A percentile compares a stretch with the other conserved stretches of the same genome.
Conservation (phyloP, 331 rosid genomes). For the Saraca asoca region DNA sequence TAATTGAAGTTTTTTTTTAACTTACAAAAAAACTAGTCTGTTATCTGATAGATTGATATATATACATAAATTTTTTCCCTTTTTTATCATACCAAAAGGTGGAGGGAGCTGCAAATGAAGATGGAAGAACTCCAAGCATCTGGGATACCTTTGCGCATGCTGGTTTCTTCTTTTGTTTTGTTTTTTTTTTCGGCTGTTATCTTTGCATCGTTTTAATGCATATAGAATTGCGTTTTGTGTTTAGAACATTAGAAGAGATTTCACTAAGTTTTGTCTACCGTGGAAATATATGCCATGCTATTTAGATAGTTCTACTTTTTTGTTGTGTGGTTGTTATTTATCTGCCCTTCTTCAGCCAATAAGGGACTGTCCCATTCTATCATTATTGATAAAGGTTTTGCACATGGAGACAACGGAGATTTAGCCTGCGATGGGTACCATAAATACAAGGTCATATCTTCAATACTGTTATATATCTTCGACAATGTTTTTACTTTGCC, state of each 20-base stretch:
- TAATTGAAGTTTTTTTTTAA: neutral
- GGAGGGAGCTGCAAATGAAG: slow-evolving; percentile 76
- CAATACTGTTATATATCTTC: too few relatives aligned
- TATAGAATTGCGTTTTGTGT: too few relatives aligned
- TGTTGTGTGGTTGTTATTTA: neutral
- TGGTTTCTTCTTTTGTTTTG: slow-evolving; percentile 33
- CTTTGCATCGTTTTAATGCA: neutral
- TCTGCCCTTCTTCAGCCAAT: neutral
- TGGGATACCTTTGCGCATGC: slow-evolving; percentile 62
- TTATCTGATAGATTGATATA: too few relatives aligned
- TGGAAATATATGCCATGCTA: too few relatives aligned
- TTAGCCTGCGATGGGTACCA: slow-evolving; percentile 67
- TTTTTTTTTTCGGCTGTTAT: neutral
- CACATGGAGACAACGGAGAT: slow-evolving; percentile 54
- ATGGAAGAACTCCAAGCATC: slow-evolving; percentile 75
- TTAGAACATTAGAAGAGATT: neutral
- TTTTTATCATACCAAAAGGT: slow-evolving; percentile 38
- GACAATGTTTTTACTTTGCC: neutral
- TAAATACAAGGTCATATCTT: slow-evolving; percentile 57
- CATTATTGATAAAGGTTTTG: slow-evolving; percentile 32
- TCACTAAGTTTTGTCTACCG: too few relatives aligned
- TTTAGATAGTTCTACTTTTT: too few relatives aligned
- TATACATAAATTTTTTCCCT: neutral
- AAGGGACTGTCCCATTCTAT: neutral
- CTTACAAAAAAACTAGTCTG: neutral